These are phyloP conservation scores for Neofusicoccum sp. DNA, from an alignment of 2,329 filamentous ascomycete species.

Conservation along the genomic window DNA sequence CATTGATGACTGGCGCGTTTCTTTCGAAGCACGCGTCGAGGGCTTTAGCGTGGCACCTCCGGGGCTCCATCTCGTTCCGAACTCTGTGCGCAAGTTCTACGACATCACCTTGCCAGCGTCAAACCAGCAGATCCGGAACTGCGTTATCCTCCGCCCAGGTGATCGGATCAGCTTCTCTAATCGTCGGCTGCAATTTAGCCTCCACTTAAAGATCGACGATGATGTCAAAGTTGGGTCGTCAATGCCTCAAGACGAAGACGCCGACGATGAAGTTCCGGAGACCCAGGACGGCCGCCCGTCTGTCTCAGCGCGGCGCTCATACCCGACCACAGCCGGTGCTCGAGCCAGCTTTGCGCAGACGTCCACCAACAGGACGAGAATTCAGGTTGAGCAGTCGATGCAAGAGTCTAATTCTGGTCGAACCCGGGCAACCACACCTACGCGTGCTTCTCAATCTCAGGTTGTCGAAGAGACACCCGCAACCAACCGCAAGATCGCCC, in stretches of 20 bases:
- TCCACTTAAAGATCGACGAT: neutral
- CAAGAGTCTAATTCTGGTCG: neutral
- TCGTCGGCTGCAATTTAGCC: neutral
- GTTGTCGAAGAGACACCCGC: slow-evolving; percentile 3
- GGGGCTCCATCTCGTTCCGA: neutral
- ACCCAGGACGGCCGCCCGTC: neutral
- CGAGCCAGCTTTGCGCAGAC: neutral
- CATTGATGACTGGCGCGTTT: neutral
- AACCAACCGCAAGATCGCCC: neutral
- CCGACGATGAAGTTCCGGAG: neutral
- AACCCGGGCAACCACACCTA: neutral
- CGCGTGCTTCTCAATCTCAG: neutral
- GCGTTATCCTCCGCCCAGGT: neutral
- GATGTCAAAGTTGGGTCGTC: neutral
- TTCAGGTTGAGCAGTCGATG: slow-evolving; percentile 12
- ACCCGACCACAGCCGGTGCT: neutral
- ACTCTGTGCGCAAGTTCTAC: neutral
- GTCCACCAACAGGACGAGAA: neutral
- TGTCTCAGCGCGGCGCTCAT: neutral
- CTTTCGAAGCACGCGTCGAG: neutral
- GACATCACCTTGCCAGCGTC: neutral
- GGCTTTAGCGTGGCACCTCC: neutral
- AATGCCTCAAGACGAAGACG: neutral
- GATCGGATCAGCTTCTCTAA: neutral
- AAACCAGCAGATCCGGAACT: neutral